Evolutionary conservation across 2,329 filamentous ascomycete species (phyloP).

Genomic region (Diaporthe vaccinii): DNA sequence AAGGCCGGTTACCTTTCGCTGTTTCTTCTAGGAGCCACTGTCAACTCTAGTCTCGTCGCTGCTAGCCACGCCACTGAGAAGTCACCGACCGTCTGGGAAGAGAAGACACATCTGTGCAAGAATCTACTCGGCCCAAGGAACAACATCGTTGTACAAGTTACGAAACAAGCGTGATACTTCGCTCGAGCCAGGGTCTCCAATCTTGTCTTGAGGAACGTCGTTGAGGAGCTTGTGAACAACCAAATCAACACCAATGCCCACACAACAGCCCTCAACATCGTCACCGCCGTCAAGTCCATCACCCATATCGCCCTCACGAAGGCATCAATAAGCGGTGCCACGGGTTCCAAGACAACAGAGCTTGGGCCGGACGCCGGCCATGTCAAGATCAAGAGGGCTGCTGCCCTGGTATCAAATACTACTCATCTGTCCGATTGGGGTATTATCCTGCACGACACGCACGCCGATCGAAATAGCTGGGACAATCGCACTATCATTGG

Average conservation of each 20-base stretch:
- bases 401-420: background rate
- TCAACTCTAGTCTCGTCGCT: too few species aligned
- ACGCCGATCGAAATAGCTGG: background rate
- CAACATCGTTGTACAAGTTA: too few species aligned
- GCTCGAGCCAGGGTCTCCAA: too few species aligned
- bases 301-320: background rate
- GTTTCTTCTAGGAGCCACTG: too few species aligned
- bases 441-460: background rate
- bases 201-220: too few species aligned
- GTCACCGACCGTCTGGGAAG: too few species aligned
- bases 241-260: background rate
- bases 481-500: background rate
- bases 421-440: background rate
- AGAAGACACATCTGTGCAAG: too few species aligned
- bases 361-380: background rate
- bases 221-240: too few species aligned
- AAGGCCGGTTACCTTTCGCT: too few species aligned
- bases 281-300: background rate
- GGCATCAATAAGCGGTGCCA: background rate
- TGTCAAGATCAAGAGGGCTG: background rate
- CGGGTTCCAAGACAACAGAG: background rate
- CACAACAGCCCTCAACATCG: background rate
- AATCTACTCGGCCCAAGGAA: too few species aligned
- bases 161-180: too few species aligned
- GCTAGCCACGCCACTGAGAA: too few species aligned